Base-by-base conservation (phyloP, 768 basidiomycete genomes). In the Coprinopsis cinerea region DNA sequence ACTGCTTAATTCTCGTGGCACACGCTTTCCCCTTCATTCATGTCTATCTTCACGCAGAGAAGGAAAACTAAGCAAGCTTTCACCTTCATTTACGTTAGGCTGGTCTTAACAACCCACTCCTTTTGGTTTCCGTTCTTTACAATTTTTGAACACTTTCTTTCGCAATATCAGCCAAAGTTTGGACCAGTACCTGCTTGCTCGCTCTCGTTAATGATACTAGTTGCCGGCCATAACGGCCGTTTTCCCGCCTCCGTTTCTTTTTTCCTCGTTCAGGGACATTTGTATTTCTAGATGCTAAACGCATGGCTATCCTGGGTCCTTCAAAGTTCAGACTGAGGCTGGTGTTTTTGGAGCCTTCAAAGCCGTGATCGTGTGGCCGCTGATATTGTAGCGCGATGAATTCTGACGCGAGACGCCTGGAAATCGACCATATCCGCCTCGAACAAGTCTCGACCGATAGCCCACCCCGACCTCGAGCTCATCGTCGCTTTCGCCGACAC, bases 41-140 rank as follows among this genome's bases (percentile, higher is more conserved):
- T 45, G 27, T 48, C 25, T 17, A 13, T 43, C 42, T 20, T 26
- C 43, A 40, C 44, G 26, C 51, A 44, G 22, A 44, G 30, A 47
- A 48, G 37, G 47, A 44, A 51, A 43, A 44, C 44, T 15, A 41
- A 26, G 32, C 51, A 51, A 47, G 25, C 36, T 52, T 15, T 47
- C 49, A 44, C 44, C 41, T 27, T 47, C 44, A 42, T 49, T 45
- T 48, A 48, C 27, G 28, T 13, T 54, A 47, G 47, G 51, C 51
- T 52, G 51, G 51, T 39, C 51, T 52, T 52, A 52, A 45, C 44
- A 32, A 9, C 25, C 15, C 46, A 34, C 35, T 44, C 36, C 42
- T 49, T 39, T 47, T 37, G 11, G 20, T 44, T 44, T 44, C 45
- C 46, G 35, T 40, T 46, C 44, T 50, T 51, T 39, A 11, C 48